Evolutionary conservation across 495 filamentous ascomycete genomes (phyloP), one percentile per base, ranked within the genome.

Genomic region (Venustampulla echinocandica): DNA sequence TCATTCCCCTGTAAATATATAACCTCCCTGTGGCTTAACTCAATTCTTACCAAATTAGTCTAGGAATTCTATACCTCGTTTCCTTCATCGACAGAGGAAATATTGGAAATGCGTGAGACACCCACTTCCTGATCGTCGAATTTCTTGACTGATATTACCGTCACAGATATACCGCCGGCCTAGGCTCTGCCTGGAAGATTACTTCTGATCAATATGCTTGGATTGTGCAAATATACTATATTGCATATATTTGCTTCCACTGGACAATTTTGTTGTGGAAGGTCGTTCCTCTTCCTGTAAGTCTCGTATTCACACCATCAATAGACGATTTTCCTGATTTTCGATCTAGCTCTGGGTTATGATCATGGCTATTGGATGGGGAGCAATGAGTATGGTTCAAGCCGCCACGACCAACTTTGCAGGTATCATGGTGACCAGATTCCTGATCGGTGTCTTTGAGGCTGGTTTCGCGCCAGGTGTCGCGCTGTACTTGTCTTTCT

Each of bases 171-270:
- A 80, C 61, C 13, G 71, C 69, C 0, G 71, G 71, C 19, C 69
- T 73, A 67, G 22, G 19, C 21, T 56, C 61, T 37, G 64, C 67
- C 28, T 54, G 73, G 32, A 58, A 63, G 9, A 62, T 73, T 17
- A 57, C 61, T 19, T 63, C 65, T 47, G 46, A 38, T 3, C 57
- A 73, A 2, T 75, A 67, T 49, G 46, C 81, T 53, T 93, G 85
- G 85, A 68, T 90, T 14, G 64, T 90, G 36, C 88, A 82, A 0
- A 81, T 86, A 25, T 92, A 90, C 56, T 90, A 90, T 56, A 83
- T 80, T 17, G 64, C 73, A 1, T 80, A 80, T 47, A 78, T 77
- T 22, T 25, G 80, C 9, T 87, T 87, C 46, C 81, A 87, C 63
- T 81, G 80, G 65, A 66, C 74, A 38, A 76, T 77, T 0, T 51